Evolutionary conservation across 2,329 filamentous ascomycete genomes (phyloP).

Genomic region (Penicillium sp.): DNA sequence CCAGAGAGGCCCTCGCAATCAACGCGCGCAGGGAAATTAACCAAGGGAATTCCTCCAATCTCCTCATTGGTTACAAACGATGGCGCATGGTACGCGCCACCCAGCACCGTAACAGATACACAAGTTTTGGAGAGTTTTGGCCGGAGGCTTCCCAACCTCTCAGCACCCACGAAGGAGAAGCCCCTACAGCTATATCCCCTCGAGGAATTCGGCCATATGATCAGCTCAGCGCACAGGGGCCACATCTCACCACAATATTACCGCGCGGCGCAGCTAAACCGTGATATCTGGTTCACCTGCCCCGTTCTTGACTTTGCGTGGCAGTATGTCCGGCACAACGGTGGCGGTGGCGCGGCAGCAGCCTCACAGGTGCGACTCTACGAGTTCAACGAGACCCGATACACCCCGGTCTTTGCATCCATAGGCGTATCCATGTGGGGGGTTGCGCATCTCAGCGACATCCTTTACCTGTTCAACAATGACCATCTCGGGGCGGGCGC

Average conservation of each 20-base stretch:
- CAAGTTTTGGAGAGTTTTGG: conserved; percentile 25
- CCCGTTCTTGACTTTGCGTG: conserved; percentile 38
- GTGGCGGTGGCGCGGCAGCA: conserved; percentile 13
- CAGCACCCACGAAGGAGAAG: conserved; percentile 22
- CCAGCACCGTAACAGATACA: conserved; percentile 21
- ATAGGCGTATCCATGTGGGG: conserved; percentile 42
- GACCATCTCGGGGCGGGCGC: conserved; percentile 12
- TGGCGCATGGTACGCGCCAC: conserved; percentile 25
- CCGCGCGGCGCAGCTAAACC: conserved; percentile 38
- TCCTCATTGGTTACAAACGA: conserved; percentile 27
- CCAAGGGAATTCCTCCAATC: conserved; percentile 22
- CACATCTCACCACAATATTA: conserved; percentile 38
- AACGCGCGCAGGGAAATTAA: conserved; percentile 30
- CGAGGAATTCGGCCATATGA: conserved; percentile 24
- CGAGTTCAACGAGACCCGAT: conserved; percentile 37
- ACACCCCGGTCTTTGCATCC: conserved; percentile 28
- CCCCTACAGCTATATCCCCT: conserved; percentile 27
- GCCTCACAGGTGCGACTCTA: conserved; percentile 30
- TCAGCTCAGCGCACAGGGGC: conserved; percentile 7
- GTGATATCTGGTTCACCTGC: conserved; percentile 40
- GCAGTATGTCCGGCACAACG: conserved; percentile 32
- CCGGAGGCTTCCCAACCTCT: conserved; percentile 20
- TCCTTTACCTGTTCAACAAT: conserved; percentile 37
- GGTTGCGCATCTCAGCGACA: conserved; percentile 40
- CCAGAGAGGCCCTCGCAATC: conserved; percentile 31